Evolutionary conservation across 768 basidiomycete genomes (phyloP).

Genomic region (Gyrodon lividus): DNA sequence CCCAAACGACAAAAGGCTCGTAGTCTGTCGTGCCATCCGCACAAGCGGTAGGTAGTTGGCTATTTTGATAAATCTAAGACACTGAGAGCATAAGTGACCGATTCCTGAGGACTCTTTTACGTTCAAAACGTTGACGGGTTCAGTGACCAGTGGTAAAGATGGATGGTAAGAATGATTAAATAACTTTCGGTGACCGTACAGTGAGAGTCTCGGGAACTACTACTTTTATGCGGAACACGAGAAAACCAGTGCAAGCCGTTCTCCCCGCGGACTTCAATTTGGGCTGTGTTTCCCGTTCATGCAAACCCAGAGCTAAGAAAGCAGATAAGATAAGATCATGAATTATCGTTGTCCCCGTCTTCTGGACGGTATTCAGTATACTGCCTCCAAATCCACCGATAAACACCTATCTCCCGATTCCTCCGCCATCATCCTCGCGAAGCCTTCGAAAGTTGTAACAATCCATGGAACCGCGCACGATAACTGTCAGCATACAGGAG

Average conservation of each 20-base stretch:
- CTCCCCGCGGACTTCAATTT: too few relatives aligned
- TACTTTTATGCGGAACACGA: too few relatives aligned
- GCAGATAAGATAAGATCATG: conserved; percentile 14
- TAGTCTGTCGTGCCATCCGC: conserved; percentile 24
- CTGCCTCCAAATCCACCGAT: not conserved
- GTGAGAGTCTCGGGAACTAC: not conserved
- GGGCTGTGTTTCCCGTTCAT: not conserved
- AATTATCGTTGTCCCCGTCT: conserved; percentile 13
- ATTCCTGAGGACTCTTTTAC: not conserved
- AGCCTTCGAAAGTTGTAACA: conserved; percentile 41
- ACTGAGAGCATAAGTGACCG: not conserved
- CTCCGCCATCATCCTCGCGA: conserved; percentile 25
- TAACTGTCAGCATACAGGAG: conserved; percentile 51
- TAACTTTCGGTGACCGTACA: too few relatives aligned
- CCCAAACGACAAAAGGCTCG: conserved; percentile 16
- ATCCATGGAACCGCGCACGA: conserved; percentile 40
- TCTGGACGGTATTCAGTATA: not conserved
- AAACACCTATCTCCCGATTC: not conserved
- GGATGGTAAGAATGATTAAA: not conserved
- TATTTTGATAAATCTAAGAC: not conserved
- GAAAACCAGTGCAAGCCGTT: not conserved
- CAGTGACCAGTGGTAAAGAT: not conserved
- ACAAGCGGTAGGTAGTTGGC: not conserved
- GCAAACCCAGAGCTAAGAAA: conserved; percentile 10
- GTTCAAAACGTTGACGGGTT: not conserved